These are phyloP conservation scores for Beauveria sp. DNA, from an alignment of 2,329 filamentous ascomycete genomes.

Conservation along the genomic window DNA sequence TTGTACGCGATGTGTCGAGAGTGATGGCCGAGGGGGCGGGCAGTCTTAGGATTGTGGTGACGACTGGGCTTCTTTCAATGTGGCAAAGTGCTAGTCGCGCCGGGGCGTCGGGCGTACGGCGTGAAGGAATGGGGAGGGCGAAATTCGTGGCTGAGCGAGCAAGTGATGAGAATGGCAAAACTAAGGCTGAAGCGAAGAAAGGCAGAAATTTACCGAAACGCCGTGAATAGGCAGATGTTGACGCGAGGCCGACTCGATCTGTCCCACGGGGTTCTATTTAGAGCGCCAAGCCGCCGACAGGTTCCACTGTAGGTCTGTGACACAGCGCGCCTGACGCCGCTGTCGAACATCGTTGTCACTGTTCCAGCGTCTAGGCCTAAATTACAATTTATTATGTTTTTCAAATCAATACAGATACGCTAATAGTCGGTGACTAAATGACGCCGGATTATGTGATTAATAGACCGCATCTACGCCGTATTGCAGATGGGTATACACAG, in stretches of 20 bases:
- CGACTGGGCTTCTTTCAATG: neutral
- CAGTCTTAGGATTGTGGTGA: slow-evolving; percentile 1
- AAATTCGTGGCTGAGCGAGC: neutral
- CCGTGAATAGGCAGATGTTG: neutral
- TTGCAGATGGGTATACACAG: no score
- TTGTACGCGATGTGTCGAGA: neutral
- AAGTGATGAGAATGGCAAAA: neutral
- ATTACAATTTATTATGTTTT: no score
- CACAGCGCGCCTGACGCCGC: neutral
- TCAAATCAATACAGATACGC: no score
- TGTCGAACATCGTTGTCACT: no score
- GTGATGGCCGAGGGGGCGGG: neutral
- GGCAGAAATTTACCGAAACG: neutral
- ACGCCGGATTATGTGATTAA: no score
- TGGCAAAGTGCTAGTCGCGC: neutral
- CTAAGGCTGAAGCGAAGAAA: neutral
- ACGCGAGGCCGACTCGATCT: slow-evolving; percentile 5
- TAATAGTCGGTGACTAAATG: no score
- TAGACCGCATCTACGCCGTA: no score
- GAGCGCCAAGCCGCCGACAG: neutral
- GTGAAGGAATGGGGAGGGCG: neutral
- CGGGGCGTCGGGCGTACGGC: neutral
- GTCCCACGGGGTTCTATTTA: neutral
- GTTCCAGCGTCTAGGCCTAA: no score
- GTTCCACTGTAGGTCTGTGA: neutral